Evolutionary conservation across 148 eudicot genomes (phyloP).

Genomic region (Drosera capensis): DNA sequence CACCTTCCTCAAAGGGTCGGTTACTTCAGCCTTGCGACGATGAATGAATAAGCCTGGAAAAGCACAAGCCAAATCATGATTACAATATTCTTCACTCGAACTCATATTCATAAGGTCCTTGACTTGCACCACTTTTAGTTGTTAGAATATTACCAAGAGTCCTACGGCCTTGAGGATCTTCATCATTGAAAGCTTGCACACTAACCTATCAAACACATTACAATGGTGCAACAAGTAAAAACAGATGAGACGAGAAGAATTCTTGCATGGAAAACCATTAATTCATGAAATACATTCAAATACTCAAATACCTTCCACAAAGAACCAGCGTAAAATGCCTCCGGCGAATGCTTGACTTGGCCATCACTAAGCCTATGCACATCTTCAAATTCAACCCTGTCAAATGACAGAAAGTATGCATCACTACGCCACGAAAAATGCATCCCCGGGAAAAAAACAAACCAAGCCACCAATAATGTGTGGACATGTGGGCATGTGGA

Average conservation of each 20-base stretch:
- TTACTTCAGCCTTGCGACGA: constrained; percentile 87
- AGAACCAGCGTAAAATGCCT: constrained; percentile 98
- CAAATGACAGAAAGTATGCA: no score
- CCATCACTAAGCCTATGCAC: constrained; percentile 89
- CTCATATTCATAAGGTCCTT: neutral
- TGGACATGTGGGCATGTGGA: no score
- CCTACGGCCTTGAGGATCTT: constrained; percentile 98
- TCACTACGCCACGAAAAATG: no score
- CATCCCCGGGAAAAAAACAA: no score
- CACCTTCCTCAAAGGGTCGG: constrained; percentile 71
- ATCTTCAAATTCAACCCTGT: constrained; percentile 88
- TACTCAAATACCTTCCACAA: constrained; percentile 69
- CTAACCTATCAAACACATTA: constrained; percentile 48
- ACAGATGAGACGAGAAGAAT: neutral
- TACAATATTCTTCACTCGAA: neutral
- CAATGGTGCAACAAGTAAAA: constrained; percentile 8
- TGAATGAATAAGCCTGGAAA: constrained; percentile 87
- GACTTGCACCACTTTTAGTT: neutral
- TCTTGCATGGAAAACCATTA: neutral
- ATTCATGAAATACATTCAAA: neutral
- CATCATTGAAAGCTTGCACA: constrained; percentile 94
- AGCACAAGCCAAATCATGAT: constrained; percentile 1
- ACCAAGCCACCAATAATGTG: no score
- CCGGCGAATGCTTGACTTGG: constrained; percentile 93
- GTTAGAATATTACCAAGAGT: constrained; percentile 60